Evolutionary conservation across 2,329 filamentous ascomycete genomes (phyloP).

Genomic region (Fusarium irregulare): DNA sequence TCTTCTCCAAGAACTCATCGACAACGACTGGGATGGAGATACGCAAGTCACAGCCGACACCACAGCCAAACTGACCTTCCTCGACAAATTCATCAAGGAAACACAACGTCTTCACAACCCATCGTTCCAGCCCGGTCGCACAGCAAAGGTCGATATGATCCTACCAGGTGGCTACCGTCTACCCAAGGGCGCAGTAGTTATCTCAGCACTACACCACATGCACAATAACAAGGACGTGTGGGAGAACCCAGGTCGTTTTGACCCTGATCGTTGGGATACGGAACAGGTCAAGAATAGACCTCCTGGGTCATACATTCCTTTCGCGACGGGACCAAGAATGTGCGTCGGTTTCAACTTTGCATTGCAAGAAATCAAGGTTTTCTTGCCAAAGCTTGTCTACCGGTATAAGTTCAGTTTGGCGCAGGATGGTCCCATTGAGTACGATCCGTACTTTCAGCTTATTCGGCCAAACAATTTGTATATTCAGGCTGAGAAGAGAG

Average conservation of each 20-base stretch:
- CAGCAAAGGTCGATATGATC: slow-evolving; percentile 64
- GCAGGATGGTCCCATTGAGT: slow-evolving; percentile 62
- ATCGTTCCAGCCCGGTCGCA: slow-evolving; percentile 71
- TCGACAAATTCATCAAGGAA: slow-evolving; percentile 71
- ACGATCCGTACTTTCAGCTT: slow-evolving; percentile 69
- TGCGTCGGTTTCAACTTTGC: slow-evolving; percentile 75
- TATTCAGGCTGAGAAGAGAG: slow-evolving; percentile 57
- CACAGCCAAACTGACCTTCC: slow-evolving; percentile 59
- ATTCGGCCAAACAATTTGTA: slow-evolving; percentile 67
- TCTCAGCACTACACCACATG: slow-evolving; percentile 62
- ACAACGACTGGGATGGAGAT: slow-evolving; percentile 57
- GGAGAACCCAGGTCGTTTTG: slow-evolving; percentile 67
- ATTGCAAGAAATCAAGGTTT: slow-evolving; percentile 68
- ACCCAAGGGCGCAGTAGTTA: slow-evolving; percentile 62
- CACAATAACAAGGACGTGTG: slow-evolving; percentile 66
- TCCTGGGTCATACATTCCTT: slow-evolving; percentile 66
- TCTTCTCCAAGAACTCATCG: slow-evolving; percentile 68
- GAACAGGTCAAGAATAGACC: slow-evolving; percentile 64
- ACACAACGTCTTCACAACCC: slow-evolving; percentile 69
- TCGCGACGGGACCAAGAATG: slow-evolving; percentile 65
- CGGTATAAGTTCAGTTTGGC: slow-evolving; percentile 66
- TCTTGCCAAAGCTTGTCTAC: slow-evolving; percentile 67
- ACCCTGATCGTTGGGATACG: slow-evolving; percentile 70
- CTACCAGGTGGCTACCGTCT: slow-evolving; percentile 69
- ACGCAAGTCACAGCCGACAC: slow-evolving; percentile 60